Base-by-base conservation (phyloP, 805 yeast species). In the Saccharomycopsis oosterbeekiorum region DNA sequence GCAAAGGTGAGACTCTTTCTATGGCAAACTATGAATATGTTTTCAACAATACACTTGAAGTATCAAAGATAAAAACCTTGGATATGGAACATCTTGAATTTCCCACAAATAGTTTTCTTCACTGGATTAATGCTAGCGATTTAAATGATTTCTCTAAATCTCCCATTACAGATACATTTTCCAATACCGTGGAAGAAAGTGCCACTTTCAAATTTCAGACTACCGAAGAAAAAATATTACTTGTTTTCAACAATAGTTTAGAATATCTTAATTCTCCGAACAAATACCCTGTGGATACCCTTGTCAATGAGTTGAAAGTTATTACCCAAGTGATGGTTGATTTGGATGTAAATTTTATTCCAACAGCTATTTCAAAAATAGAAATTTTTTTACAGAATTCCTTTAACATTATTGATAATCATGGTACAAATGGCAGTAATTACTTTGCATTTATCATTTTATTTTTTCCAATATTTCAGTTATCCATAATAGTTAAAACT, bases 381-480 rank as follows among this genome's bases (percentile, higher is more conserved):
- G 60, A 59, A 39, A 41, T 61, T 9, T 63, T 63, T 42, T 12
- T 56, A n/a, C 40, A 58, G 5, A 63, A 63, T 29, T 57, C 58
- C 6, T 40, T 57, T 24, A 60, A 60, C 40, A 51, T 57, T n/a
- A 11, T 57, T 6, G n/a, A 21, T n/a, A 10, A 26, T 57, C 41
- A 19, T 34, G n/a, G n/a, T n/a, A n/a, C n/a, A n/a, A n/a, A n/a
- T n/a, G n/a, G 26, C 4, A 12, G 9, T 9, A 58, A 60, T 42
- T 36, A 42, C 34, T 56, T 61, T 40, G 24, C n/a, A 10, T 60
- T 61, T 43, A 56, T 63, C 4, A 41, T 63, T n/a, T 34, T 63
- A 53, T 56, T 60, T 24, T 63, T 63, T 57, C 65, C 65, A 24
- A 24, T 63, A n/a, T 24, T 63, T 6, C 65, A 63, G 47, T 39